A percentile compares a stretch with the other conserved stretches of the same genome.
Conservation (phyloP, 1,284 basidiomycete genomes). For the Heliocybe sulcata region DNA sequence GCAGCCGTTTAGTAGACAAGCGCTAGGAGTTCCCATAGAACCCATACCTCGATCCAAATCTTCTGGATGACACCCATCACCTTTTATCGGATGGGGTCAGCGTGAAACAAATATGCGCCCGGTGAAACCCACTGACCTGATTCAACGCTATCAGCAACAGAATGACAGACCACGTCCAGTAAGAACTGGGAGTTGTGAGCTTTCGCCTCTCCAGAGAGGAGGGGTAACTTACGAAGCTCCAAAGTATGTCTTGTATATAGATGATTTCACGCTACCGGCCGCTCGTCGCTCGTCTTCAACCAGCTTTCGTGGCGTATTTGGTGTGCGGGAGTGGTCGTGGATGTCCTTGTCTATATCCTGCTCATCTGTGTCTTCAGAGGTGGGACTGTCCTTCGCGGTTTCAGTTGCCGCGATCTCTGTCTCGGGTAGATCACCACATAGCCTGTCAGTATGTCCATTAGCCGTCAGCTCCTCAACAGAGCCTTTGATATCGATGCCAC, state of each 20-base stretch:
- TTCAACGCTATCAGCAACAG: slow-evolving; percentile 37
- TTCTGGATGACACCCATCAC: slow-evolving; percentile 58
- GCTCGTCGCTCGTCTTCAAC: slow-evolving; percentile 68
- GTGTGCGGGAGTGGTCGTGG: too few relatives aligned
- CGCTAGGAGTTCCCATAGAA: too few relatives aligned
- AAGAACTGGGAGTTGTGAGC: slow-evolving; percentile 34
- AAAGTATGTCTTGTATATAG: slow-evolving; percentile 36
- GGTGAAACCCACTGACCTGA: too few relatives aligned
- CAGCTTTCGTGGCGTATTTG: slow-evolving; percentile 59
- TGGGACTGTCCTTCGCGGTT: too few relatives aligned
- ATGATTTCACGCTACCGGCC: slow-evolving; percentile 70
- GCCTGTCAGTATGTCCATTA: slow-evolving; percentile 45
- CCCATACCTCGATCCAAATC: slow-evolving; percentile 68
- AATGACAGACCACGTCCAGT: slow-evolving; percentile 54
- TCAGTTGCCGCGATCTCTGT: too few relatives aligned
- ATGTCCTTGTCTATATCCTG: slow-evolving; percentile 16
- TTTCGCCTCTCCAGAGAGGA: not conserved
- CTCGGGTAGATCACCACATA: slow-evolving; percentile 7
- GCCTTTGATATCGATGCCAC: slow-evolving; percentile 64
- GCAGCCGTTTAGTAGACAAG: too few relatives aligned
- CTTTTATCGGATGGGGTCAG: too few relatives aligned
- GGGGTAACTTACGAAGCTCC: slow-evolving; percentile 42
- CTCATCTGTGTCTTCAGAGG: not conserved
- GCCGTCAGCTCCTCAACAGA: slow-evolving; percentile 50
- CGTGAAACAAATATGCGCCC: too few relatives aligned